phyloP scores from a whole-genome alignment of 257 asterid species.

The Fraxinus cuspidata region DNA sequence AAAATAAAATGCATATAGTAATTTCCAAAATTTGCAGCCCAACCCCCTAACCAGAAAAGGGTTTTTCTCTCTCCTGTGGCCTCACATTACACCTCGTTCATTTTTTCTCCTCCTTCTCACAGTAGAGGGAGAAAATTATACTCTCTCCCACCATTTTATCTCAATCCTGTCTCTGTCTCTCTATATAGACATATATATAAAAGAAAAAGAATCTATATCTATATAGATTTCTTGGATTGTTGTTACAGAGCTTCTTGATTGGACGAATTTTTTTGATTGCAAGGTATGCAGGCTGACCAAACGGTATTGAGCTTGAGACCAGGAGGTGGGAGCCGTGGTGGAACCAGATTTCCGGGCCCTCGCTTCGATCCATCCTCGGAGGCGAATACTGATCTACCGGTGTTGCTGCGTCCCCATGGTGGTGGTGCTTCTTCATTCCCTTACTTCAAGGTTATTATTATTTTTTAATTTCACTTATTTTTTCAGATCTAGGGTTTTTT shows the following conservation, averaged over 20 bases:
- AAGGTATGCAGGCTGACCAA: slow-evolving; percentile 61
- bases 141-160: slow-evolving; percentile 8
- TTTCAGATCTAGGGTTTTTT: not conserved
- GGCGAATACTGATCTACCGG: not conserved
- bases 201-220: too few relatives aligned
- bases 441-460: slow-evolving; percentile 28
- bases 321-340: slow-evolving; percentile 45
- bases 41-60: not conserved
- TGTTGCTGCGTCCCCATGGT: slow-evolving; percentile 34
- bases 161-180: not conserved
- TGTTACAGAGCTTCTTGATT: not conserved
- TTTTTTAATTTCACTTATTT: not conserved
- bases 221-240: not conserved
- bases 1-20: not conserved
- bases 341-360: not conserved
- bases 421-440: slow-evolving; percentile 27
- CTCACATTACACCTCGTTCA: not conserved
- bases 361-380: not conserved
- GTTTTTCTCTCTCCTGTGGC: slow-evolving; percentile 20
- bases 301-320: slow-evolving; percentile 56
- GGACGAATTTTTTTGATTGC: slow-evolving; percentile 32
- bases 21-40: not conserved
- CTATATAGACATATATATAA: not conserved
- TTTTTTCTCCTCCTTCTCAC: slow-evolving; percentile 28
- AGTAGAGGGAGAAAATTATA: not conserved